Conservation (phyloP, 305 asterid genomes). For the Rubia balearica region DNA sequence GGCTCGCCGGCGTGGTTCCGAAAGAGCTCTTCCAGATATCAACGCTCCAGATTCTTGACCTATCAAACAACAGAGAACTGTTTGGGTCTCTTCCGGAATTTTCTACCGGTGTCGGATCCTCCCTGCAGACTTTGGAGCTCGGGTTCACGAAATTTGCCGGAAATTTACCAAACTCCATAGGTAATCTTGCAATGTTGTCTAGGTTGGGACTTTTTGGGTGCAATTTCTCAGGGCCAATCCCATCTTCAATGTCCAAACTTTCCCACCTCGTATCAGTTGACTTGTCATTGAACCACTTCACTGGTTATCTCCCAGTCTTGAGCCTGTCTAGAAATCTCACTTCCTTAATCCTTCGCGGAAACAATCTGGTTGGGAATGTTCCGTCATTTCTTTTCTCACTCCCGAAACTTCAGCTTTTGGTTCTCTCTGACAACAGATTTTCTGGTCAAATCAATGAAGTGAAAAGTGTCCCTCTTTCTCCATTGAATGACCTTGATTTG, state of each 20-base stretch:
- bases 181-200: constrained; percentile 36
- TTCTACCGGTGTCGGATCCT: constrained; percentile 22
- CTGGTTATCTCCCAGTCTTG: constrained; percentile 43
- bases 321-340: constrained; percentile 31
- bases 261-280: constrained; percentile 32
- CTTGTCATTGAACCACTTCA: constrained; percentile 37
- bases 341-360: constrained; percentile 18
- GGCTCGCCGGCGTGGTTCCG: constrained; percentile 37
- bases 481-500: constrained; percentile 29
- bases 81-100: constrained; percentile 55
- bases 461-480: constrained; percentile 7
- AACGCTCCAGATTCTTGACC: constrained; percentile 36
- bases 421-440: constrained; percentile 16
- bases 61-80: constrained; percentile 36
- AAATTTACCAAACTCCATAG: constrained; percentile 39
- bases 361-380: constrained; percentile 34
- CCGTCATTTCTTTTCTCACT: constrained; percentile 31
- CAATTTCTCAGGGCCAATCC: constrained; percentile 41
- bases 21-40: constrained; percentile 35
- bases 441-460: constrained; percentile 25
- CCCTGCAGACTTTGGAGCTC: constrained; percentile 38
- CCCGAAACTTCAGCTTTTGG: constrained; percentile 10
- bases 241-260: constrained; percentile 39
- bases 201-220: constrained; percentile 30
- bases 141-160: constrained; percentile 42